Evolutionary conservation across 2,329 filamentous ascomycete species (phyloP).

Genomic region (Pseudomassariella vexata): DNA sequence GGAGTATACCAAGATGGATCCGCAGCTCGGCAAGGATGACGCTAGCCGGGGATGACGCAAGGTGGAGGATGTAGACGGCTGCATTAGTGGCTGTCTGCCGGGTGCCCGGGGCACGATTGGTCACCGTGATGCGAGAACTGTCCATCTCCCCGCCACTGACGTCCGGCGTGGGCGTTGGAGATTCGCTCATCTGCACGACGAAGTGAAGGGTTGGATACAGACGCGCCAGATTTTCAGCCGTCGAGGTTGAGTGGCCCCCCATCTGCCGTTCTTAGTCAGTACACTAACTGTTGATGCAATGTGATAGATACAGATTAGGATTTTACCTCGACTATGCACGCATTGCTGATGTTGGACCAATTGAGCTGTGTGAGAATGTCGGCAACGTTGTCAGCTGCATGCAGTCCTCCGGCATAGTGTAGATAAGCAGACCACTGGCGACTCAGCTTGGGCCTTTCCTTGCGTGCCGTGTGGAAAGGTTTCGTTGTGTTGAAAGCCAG

Average conservation of each 20-base stretch:
- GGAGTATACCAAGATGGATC: conserved; percentile 24
- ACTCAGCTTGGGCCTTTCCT: background rate
- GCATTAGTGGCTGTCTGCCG: background rate
- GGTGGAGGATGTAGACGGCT: conserved; percentile 3
- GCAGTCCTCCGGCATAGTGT: background rate
- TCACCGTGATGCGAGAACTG: background rate
- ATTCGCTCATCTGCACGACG: conserved; percentile 16
- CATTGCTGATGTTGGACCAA: conserved; percentile 1
- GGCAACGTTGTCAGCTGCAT: background rate
- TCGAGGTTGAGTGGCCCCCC: background rate
- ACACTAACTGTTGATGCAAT: too few species aligned
- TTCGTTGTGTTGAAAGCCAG: conserved; percentile 1
- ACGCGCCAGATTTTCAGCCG: background rate
- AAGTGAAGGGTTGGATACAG: conserved; percentile 15
- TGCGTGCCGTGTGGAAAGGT: background rate
- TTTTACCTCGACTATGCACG: conserved; percentile 4
- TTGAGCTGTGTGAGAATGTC: conserved; percentile 1
- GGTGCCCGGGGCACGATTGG: background rate
- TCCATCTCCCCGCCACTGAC: too few species aligned
- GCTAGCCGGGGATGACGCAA: background rate
- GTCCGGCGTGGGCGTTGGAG: too few species aligned
- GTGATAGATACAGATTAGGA: too few species aligned
- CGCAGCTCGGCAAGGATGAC: conserved; percentile 20
- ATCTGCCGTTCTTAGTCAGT: too few species aligned
- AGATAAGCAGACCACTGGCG: conserved; percentile 3